These are phyloP conservation scores for Mycosphaerelloides madeirae DNA, from an alignment of 2,329 filamentous ascomycete genomes.

Conservation along the genomic window DNA sequence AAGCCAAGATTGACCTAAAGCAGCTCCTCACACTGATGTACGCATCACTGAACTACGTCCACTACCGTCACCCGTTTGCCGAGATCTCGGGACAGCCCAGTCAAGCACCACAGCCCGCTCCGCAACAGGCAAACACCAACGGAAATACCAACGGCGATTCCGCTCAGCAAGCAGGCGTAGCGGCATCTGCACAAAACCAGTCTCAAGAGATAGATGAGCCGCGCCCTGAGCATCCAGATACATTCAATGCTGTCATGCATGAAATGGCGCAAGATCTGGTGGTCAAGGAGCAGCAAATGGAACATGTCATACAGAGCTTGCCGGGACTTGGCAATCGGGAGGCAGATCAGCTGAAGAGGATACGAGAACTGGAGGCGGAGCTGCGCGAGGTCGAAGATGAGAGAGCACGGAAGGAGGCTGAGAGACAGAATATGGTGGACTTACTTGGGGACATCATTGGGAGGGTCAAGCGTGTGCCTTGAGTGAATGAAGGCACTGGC, in stretches of 20 bases:
- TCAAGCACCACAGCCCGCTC: slow-evolving; percentile 23
- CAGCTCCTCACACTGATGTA: slow-evolving; percentile 48
- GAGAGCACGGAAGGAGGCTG: slow-evolving; percentile 37
- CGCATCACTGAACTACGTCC: slow-evolving; percentile 42
- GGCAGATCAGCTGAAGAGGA: slow-evolving; percentile 64
- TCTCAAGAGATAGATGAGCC: slow-evolving; percentile 39
- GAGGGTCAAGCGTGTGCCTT: slow-evolving; percentile 33
- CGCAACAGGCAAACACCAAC: slow-evolving; percentile 16
- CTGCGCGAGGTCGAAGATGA: slow-evolving; percentile 41
- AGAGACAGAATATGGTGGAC: slow-evolving; percentile 40
- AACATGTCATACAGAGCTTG: slow-evolving; percentile 67
- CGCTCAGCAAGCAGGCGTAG: slow-evolving; percentile 7
- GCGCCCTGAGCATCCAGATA: slow-evolving; percentile 57
- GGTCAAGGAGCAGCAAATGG: slow-evolving; percentile 77
- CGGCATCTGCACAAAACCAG: slow-evolving; percentile 16
- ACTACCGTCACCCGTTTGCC: slow-evolving; percentile 38
- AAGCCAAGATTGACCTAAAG: background rate
- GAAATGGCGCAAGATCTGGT: slow-evolving; percentile 74
- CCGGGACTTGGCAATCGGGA: slow-evolving; percentile 77
- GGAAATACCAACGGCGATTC: slow-evolving; percentile 9
- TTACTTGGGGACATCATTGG: slow-evolving; percentile 46
- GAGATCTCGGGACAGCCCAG: slow-evolving; percentile 41
- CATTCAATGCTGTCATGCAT: slow-evolving; percentile 62
- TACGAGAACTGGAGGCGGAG: slow-evolving; percentile 42
- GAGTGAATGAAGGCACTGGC: slow-evolving; percentile 6